These are phyloP conservation scores for Microdochium paspali DNA, from an alignment of 2,329 filamentous ascomycete genomes.

Conservation along the genomic window DNA sequence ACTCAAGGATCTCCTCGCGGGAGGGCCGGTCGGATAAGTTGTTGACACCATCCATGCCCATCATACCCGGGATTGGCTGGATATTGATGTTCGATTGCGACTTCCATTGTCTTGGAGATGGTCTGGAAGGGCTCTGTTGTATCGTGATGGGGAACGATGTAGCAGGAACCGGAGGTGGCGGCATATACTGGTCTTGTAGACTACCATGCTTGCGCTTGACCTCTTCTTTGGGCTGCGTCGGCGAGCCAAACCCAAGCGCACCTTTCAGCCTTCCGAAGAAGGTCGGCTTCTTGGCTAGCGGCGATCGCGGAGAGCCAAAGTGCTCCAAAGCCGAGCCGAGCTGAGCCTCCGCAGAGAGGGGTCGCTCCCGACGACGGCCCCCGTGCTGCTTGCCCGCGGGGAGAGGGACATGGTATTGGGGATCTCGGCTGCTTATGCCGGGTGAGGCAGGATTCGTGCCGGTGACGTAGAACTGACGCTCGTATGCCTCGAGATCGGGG, in stretches of 20 bases:
- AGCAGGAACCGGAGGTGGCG: neutral
- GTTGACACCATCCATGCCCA: constrained; percentile 2
- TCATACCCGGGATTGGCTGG: constrained; percentile 9
- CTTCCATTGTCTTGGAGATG: constrained; percentile 9
- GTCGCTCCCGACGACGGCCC: constrained; percentile 9
- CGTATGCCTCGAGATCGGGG: constrained; percentile 16
- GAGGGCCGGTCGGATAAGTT: constrained; percentile 18
- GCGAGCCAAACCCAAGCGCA: constrained; percentile 11
- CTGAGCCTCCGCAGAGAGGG: constrained; percentile 12
- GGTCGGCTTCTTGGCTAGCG: constrained; percentile 16
- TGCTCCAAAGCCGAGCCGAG: neutral
- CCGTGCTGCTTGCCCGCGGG: constrained; percentile 5
- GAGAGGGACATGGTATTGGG: too few relatives aligned
- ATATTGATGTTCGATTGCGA: constrained; percentile 15
- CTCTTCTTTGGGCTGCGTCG: constrained; percentile 9
- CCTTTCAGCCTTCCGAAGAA: constrained; percentile 21
- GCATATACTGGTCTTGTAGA: constrained; percentile 13
- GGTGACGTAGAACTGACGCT: constrained; percentile 16
- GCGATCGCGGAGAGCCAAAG: neutral
- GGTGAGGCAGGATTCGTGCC: neutral
- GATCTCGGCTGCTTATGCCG: neutral
- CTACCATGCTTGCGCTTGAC: constrained; percentile 17
- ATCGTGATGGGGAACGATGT: neutral
- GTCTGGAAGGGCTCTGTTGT: constrained; percentile 4
- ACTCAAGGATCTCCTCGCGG: constrained; percentile 43